Evolutionary conservation across 306 rosid species (phyloP), one percentile per base, ranked within the genome.

Genomic region (Vicia faba): DNA sequence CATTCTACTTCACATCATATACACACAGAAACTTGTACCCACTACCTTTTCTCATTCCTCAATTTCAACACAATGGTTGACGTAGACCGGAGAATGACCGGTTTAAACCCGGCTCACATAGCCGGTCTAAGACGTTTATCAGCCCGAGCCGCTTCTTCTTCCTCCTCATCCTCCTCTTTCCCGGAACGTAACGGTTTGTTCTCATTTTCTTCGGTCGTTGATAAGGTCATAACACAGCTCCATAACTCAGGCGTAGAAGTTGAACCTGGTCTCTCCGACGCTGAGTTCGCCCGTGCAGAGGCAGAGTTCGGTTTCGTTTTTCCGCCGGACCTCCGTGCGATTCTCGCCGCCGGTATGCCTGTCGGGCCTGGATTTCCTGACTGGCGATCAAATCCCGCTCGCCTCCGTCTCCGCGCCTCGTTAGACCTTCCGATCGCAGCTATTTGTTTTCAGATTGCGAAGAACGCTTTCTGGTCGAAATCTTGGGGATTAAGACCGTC

Each of bases 341-440:
- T 93, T 26, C 93, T 93, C 15, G 86, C 96, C 2, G 90, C 97
- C 14, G 97, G 99, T 0, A 59, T 93, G 1, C 99, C 99, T 0
- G 85, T 93, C 8, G 99, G 96, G 1, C 83, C 92, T 0, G 99
- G 99, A 3, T 93, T 93, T 68, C 99, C 99, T 0, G 97, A 90
- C 61, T 93, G 99, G 99, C 88, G 96, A 33, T 31, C 97, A 0
- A 16, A 75, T 10, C 89, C 91, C 3, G 91, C 96, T 19, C 87
- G 98, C 8, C 88, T 84, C 18, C 96, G 81, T 54, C 97, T 93
- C 15, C 90, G 93, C 8, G 88, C 97, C 2, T 83, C 95, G 4
- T 80, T 93, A 1, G 99, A 93, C 84, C 89, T 93, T 14, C 99
- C 99, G 8, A 86, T 90, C 57, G 99, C 99, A 0, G 97, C 99